A percentile compares a stretch with the other conserved stretches of the same genome.
Evolutionary conservation across 306 rosid genomes (phyloP).

Genomic region (Lagenaria siceraria): DNA sequence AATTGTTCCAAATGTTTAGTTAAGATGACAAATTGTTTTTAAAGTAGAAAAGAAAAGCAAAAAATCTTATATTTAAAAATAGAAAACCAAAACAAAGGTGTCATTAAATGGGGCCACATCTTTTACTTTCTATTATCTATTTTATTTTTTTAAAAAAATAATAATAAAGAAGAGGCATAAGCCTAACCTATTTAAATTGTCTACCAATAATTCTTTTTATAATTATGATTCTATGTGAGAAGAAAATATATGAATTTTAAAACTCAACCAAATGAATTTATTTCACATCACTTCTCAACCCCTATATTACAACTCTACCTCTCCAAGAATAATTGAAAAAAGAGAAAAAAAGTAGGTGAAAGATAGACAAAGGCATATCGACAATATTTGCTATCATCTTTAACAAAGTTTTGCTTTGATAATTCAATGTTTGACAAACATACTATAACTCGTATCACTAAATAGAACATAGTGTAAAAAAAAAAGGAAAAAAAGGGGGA

Average conservation of each 20-base stretch:
- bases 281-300: background rate
- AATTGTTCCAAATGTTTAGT: background rate
- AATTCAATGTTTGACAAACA: slow-evolving; percentile 49
- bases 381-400: slow-evolving; percentile 1
- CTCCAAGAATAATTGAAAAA: background rate
- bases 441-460: slow-evolving; percentile 45
- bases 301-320: background rate
- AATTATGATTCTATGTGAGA: background rate
- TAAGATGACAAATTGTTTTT: background rate
- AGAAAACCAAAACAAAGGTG: background rate
- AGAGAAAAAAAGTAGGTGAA: slow-evolving; percentile 14
- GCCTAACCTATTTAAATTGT: background rate
- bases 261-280: slow-evolving; percentile 3
- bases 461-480: slow-evolving; percentile 15
- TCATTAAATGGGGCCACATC: background rate
- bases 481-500: background rate
- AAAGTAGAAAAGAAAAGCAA: background rate
- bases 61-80: background rate
- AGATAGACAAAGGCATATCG: slow-evolving; percentile 4
- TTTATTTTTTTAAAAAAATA: too few species aligned
- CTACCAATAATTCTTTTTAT: background rate
- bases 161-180: background rate
- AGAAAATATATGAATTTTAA: background rate
- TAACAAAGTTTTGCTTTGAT: slow-evolving; percentile 31
- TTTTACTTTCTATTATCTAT: background rate